Base-by-base conservation (phyloP, 2,329 filamentous ascomycete species). In the Pleochaeta shiraiana region DNA sequence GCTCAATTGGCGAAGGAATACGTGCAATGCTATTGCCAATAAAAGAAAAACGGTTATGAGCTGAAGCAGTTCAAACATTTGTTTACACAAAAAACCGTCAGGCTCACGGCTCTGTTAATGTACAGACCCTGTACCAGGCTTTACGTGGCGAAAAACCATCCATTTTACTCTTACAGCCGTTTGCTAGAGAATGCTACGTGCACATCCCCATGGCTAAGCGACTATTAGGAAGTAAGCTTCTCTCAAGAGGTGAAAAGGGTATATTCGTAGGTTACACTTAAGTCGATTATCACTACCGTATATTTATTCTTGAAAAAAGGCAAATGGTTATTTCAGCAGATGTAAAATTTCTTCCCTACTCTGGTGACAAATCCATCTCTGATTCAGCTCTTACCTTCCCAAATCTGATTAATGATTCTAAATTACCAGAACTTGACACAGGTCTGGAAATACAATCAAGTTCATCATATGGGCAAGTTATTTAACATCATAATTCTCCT, bases 11-110 rank as follows among this genome's bases (percentile, higher is more conserved):
- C 19, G 57, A 61, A 39, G 57, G 31, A n/a, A 24, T 34, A 1
- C 16, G 33, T 3, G 57, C 57, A 21, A 61, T 61, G 12, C 21
- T 61, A 11, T 5, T 37, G 21, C n/a, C 57, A 14, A 21, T 61
- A 9, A 31, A 11, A 14, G 53, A 59, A 30, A 59, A 28, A 6
- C 53, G 24, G 12, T 31, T 59, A 30, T 61, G 57, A 31, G 57
- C 57, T 61, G 33, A 37, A 61, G 57, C 57, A 61, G 57, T 37
- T 5, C 30, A 61, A 61, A 37, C 57, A 5, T 61, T 61, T 4
- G 21, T 37, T 19, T 61, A 39, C 57, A 61, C 57, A 4, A 61
- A 61, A 61, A 61, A 37, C 33, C 6, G 57, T 39, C 12, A 4
- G 4, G 4, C 57, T n/a, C 6, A 61, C 39, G 21, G 33, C 1